Evolutionary conservation across 208 protist genomes (phyloP).

Genomic region (Crithidia brevicula): DNA sequence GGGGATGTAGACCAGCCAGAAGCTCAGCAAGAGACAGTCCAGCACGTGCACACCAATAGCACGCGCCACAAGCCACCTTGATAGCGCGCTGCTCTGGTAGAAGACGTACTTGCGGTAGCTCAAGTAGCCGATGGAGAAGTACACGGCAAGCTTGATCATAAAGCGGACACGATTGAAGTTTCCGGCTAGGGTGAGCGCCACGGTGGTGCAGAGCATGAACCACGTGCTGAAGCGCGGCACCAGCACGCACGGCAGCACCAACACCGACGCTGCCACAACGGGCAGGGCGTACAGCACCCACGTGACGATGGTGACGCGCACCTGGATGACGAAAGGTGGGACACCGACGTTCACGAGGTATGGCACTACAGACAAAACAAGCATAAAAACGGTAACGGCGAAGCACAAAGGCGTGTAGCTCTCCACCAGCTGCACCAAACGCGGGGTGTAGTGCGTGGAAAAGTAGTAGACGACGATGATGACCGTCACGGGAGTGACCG

Average conservation of each 20-base stretch:
- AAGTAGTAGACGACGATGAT: constrained; percentile 54
- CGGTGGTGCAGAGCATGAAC: constrained; percentile 20
- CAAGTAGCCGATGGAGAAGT: constrained; percentile 59
- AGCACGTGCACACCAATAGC: constrained; percentile 16
- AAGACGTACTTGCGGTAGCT: constrained; percentile 51
- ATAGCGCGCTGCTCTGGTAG: constrained; percentile 8
- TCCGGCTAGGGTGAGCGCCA: constrained; percentile 37
- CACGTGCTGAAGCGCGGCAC: constrained; percentile 58
- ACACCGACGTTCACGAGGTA: constrained; percentile 57
- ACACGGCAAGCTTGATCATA: constrained; percentile 42
- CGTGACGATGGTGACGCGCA: constrained; percentile 54
- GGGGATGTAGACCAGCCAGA: constrained; percentile 65
- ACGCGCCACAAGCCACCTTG: constrained; percentile 14
- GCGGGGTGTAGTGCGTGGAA: constrained; percentile 47
- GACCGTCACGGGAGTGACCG: constrained; percentile 41
- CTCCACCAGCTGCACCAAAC: constrained; percentile 40
- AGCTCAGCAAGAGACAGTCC: constrained; percentile 46
- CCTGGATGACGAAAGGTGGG: constrained; percentile 31
- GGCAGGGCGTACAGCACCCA: constrained; percentile 61
- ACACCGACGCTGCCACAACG: constrained; percentile 20
- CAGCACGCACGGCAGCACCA: constrained; percentile 41
- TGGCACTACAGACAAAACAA: constrained; percentile 65
- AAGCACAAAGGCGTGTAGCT: constrained; percentile 40
- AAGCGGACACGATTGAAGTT: constrained; percentile 46
- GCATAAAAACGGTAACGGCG: constrained; percentile 24